A percentile compares a stretch with the other conserved stretches of the same genome.
Conservation (phyloP, 371 early-diverging fungal genomes). For the Mucor circinelloides region DNA sequence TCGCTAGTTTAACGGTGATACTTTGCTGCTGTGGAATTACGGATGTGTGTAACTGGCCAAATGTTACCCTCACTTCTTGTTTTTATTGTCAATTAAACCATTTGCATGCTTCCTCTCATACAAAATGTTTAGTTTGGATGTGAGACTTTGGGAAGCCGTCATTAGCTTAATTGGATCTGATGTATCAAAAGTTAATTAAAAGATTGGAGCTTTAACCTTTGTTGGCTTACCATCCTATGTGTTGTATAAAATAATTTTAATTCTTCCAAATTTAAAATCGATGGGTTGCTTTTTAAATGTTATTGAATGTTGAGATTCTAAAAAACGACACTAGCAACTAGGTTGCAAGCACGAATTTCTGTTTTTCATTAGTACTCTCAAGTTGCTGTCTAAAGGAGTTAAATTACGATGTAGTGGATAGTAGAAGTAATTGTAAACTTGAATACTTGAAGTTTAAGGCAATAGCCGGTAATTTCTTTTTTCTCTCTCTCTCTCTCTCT, state of each 20-base stretch:
- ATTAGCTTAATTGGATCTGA: background rate
- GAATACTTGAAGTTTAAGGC: too few species aligned
- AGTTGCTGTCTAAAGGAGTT: too few species aligned
- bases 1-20: background rate
- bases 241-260: background rate
- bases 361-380: too few species aligned
- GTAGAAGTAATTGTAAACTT: too few species aligned
- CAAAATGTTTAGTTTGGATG: background rate
- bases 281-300: background rate
- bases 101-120: background rate
- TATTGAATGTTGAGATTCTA: background rate
- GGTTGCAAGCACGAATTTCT: too few species aligned
- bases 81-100: background rate
- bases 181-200: background rate
- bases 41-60: background rate
- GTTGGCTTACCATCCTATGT: background rate
- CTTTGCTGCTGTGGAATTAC: background rate
- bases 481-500: too few species aligned
- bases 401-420: too few species aligned
- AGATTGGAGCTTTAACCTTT: background rate
- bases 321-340: too few species aligned
- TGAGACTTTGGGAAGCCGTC: background rate
- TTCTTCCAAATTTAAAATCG: too few species aligned
- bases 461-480: too few species aligned
- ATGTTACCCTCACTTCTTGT: background rate